A percentile compares a stretch with the other conserved stretches of the same genome.
phyloP scores from a whole-genome alignment of 768 basidiomycete species.

The Mycena kentingensis region DNA sequence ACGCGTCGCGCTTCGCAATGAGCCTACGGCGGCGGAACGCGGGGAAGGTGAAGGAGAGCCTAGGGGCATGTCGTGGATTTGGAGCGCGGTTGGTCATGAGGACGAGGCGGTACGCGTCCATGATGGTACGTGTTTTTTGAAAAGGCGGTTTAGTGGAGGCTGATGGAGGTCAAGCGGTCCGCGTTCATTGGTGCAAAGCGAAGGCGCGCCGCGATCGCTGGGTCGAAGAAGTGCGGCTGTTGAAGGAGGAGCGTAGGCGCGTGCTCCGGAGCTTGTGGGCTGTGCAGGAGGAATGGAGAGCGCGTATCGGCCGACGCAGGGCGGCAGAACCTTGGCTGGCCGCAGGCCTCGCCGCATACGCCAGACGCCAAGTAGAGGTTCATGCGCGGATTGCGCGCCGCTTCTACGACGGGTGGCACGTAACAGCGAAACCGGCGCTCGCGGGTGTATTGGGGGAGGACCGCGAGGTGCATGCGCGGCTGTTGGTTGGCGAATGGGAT shows the following conservation, averaged over 20 bases:
- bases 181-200: conserved; percentile 28
- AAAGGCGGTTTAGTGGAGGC: neutral
- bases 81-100: conserved; percentile 2
- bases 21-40: neutral
- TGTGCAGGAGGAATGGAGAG: neutral
- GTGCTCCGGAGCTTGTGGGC: conserved; percentile 1
- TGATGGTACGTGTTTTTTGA: conserved; percentile 7
- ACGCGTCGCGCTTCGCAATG: neutral
- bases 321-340: neutral
- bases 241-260: conserved; percentile 25
- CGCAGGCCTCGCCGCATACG: neutral
- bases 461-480: no score
- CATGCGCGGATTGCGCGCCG: no score
- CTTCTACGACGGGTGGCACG: no score
- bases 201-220: conserved; percentile 17
- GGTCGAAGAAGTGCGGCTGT: conserved; percentile 24
- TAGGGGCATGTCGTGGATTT: conserved; percentile 11
- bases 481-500: no score
- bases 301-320: neutral
- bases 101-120: conserved; percentile 6
- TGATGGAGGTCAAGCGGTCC: conserved; percentile 11
- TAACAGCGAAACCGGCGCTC: no score
- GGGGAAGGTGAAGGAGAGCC: neutral
- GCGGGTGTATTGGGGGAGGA: no score
- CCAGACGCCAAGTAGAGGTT: no score